These are phyloP conservation scores for Kodamaea laetipori DNA, from an alignment of 805 yeast species.

Conservation along the genomic window DNA sequence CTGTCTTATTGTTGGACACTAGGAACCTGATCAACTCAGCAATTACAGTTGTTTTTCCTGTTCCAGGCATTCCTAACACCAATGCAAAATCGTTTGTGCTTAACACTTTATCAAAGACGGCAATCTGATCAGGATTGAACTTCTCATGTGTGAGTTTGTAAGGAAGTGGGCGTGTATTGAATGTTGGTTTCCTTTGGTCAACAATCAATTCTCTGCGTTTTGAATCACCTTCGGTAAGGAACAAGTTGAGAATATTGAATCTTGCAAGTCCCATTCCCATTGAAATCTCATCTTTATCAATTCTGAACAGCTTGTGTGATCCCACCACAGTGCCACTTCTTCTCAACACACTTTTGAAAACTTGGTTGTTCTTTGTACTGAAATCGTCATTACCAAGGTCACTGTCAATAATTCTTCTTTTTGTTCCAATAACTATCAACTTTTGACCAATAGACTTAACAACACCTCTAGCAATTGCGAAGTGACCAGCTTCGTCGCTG, in stretches of 20 bases:
- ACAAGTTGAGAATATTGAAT: conserved; percentile 70
- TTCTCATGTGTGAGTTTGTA: conserved; percentile 14
- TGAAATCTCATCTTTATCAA: conserved; percentile 79
- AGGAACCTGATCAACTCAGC: conserved; percentile 68
- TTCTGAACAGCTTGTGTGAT: conserved; percentile 45
- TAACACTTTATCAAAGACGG: conserved; percentile 67
- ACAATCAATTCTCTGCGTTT: conserved; percentile 52
- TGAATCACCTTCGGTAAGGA: conserved; percentile 52
- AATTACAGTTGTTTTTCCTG: conserved; percentile 92
- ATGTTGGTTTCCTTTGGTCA: conserved; percentile 53
- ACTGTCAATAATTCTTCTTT: conserved; percentile 53
- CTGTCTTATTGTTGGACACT: conserved; percentile 60
- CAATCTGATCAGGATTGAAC: conserved; percentile 67
- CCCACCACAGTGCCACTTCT: conserved; percentile 10
- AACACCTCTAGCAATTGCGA: conserved; percentile 67
- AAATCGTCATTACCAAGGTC: conserved; percentile 45
- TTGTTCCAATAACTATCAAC: conserved; percentile 51
- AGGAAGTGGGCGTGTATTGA: conserved; percentile 24
- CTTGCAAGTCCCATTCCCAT: conserved; percentile 77
- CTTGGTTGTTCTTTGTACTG: conserved; percentile 44
- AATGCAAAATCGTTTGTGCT: conserved; percentile 73
- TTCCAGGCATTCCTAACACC: conserved; percentile 97
- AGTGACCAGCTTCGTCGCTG: conserved; percentile 81
- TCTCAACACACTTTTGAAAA: conserved; percentile 50
- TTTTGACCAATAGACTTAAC: conserved; percentile 48